Evolutionary conservation across 345 rosid genomes (phyloP), one percentile per base, ranked within the genome.

Genomic region (Syzygium aromaticum): DNA sequence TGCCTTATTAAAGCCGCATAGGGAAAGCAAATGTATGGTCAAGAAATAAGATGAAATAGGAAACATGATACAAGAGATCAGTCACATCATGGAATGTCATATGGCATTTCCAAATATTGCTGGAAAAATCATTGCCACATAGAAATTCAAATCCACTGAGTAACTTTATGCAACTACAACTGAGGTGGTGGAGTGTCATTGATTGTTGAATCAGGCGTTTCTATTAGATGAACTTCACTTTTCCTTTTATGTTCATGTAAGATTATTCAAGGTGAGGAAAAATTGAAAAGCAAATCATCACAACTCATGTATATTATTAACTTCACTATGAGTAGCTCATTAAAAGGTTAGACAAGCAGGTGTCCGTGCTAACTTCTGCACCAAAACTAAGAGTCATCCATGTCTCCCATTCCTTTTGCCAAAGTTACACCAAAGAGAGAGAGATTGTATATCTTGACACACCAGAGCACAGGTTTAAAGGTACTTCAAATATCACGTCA

Each of bases 271-370:
- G n/a, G 13, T 10, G 63, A 25, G 63, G 63, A 57, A 10, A 57
- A 56, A 22, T 54, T 56, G 27, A 56, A 56, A 23, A 0, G 61
- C 61, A 56, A 23, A 56, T 56, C 61, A 56, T 13, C n/a, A 9
- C 1, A 0, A 1, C 61, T 23, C 3, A 56, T 2, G n/a, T 22
- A 9, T 22, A 56, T 22, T n/a, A 56, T 0, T 56, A 9, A 22
- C 61, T 23, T 23, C 57, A 54, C 57, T 54, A 53, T 16, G 56
- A 17, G 17, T 0, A 56, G n/a, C 28, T 25, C 14, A 25, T 0
- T 25, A 57, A 57, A 57, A 57, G 15, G 63, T 28, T 13, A 11
- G 14, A 57, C 14, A 14, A 25, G 7, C 63, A 57, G 63, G 6
- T 2, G 15, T 11, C 63, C 43, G 4, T 12, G 28, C 63, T 57